Evolutionary conservation across 2,329 filamentous ascomycete species (phyloP).

Genomic region (Cladosporium sp.): DNA sequence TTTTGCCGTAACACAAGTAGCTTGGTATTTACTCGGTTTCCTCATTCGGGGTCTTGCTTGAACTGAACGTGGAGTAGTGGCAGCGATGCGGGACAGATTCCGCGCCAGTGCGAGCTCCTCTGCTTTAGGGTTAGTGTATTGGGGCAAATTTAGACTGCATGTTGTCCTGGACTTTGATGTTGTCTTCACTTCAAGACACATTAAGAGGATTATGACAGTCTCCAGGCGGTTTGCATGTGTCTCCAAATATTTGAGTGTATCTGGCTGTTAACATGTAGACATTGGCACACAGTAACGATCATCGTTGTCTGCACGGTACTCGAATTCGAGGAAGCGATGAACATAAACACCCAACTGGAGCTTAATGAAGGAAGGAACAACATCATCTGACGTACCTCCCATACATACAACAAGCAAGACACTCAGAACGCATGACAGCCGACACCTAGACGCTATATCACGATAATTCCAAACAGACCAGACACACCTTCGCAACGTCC

Average conservation of each 20-base stretch:
- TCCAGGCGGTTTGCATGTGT: accelerated
- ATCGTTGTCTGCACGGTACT: neutral
- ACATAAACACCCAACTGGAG: neutral
- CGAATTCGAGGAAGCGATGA: neutral
- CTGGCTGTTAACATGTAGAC: neutral
- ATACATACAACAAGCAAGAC: neutral
- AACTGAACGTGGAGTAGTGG: slow-evolving; percentile 3
- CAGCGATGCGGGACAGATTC: neutral
- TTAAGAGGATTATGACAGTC: neutral
- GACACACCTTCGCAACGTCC: neutral
- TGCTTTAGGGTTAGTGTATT: neutral
- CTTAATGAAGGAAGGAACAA: neutral
- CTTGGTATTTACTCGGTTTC: slow-evolving; percentile 7
- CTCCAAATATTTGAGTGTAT: neutral
- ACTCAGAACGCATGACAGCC: neutral
- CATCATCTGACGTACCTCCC: no score
- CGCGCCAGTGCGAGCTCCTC: neutral
- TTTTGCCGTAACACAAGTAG: neutral
- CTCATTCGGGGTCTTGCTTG: slow-evolving; percentile 8
- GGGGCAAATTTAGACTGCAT: neutral
- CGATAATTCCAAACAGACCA: neutral
- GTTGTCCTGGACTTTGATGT: neutral
- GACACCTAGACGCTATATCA: neutral
- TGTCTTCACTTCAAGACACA: neutral
- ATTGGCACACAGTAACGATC: neutral